These are phyloP conservation scores for Cryphonectria nitschkei DNA, from an alignment of 2,329 filamentous ascomycete genomes.

Conservation along the genomic window DNA sequence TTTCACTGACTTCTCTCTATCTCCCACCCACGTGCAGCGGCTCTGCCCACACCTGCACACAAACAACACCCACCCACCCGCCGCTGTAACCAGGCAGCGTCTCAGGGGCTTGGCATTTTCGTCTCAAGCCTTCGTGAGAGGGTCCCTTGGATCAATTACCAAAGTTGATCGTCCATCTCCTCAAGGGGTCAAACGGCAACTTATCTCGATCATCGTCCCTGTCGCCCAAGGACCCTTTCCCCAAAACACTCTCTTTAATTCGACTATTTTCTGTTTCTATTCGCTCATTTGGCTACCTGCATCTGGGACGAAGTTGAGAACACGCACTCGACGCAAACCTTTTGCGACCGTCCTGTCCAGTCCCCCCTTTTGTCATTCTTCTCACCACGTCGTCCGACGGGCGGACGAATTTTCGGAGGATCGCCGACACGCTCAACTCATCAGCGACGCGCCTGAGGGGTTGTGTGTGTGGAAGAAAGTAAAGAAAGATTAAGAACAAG, in stretches of 20 bases:
- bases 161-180: not conserved
- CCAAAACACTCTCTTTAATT: not conserved
- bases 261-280: not conserved
- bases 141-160: not conserved
- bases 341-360: not conserved
- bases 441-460: not conserved
- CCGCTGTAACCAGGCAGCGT: not conserved
- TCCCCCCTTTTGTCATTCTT: not conserved
- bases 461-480: not conserved
- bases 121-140: not conserved
- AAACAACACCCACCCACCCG: not conserved
- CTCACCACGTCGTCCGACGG: not conserved
- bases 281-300: not conserved
- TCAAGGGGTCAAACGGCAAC: not conserved
- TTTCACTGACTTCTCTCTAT: not conserved
- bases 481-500: not conserved
- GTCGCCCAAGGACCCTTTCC: not conserved
- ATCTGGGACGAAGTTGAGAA: not conserved
- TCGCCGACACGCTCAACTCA: not conserved
- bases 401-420: conserved; percentile 1
- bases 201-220: not conserved
- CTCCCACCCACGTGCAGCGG: not conserved
- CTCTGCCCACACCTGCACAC: not conserved
- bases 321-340: not conserved
- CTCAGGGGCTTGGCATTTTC: not conserved